Conservation (phyloP, 208 protist species). For the Zelonia costaricensis region DNA sequence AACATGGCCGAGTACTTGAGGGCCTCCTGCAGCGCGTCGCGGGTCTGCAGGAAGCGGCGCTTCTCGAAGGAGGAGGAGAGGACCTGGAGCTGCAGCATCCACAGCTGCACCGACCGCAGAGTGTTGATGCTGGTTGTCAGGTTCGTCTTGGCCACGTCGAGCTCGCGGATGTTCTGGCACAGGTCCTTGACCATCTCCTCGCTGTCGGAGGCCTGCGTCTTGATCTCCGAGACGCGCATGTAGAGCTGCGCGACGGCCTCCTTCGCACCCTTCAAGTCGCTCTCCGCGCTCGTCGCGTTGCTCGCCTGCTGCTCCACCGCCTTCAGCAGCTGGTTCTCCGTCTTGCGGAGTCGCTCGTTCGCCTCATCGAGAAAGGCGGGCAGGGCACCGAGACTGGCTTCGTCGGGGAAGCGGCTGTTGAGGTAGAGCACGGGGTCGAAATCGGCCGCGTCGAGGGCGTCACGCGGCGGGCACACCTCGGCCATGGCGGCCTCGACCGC, state of each 20-base stretch:
- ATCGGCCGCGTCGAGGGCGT: slow-evolving; percentile 76
- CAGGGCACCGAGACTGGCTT: slow-evolving; percentile 83
- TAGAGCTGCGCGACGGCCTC: slow-evolving; percentile 88
- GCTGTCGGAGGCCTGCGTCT: slow-evolving; percentile 88
- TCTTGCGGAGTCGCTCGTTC: slow-evolving; percentile 77
- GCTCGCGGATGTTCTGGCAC: slow-evolving; percentile 92
- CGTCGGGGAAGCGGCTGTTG: slow-evolving; percentile 93
- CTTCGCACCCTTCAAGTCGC: slow-evolving; percentile 87
- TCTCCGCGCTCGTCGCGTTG: slow-evolving; percentile 63
- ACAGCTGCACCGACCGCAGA: slow-evolving; percentile 92
- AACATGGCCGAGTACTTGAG: slow-evolving; percentile 87
- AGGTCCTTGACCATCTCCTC: slow-evolving; percentile 94
- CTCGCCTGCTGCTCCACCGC: slow-evolving; percentile 91
- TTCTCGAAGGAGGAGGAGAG: slow-evolving; percentile 82
- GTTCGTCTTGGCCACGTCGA: slow-evolving; percentile 96
- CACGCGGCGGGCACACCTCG: slow-evolving; percentile 74
- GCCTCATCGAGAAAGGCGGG: slow-evolving; percentile 84
- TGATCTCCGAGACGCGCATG: slow-evolving; percentile 89
- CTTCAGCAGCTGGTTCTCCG: slow-evolving; percentile 90
- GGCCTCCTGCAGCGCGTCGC: slow-evolving; percentile 81
- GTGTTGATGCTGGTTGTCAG: slow-evolving; percentile 92
- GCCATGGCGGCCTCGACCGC: slow-evolving; percentile 81
- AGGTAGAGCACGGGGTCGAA: slow-evolving; percentile 95
- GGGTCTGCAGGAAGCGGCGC: slow-evolving; percentile 75
- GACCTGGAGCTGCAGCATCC: slow-evolving; percentile 89